These are phyloP conservation scores for Agrostemma githago DNA, from an alignment of 148 eudicot species.

Conservation along the genomic window DNA sequence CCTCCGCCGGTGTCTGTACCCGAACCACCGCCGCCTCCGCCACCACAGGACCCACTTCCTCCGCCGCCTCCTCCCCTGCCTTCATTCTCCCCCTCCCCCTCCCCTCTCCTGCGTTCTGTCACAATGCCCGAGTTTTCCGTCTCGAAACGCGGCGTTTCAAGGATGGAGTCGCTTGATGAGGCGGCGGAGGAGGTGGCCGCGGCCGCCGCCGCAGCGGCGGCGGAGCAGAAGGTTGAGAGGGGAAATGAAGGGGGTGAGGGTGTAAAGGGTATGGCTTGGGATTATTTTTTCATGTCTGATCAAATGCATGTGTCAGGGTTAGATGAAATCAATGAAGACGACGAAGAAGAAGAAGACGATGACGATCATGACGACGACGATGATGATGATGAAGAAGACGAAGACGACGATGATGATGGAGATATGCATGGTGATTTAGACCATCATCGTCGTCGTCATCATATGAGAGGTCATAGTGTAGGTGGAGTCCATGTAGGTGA, in stretches of 20 bases:
- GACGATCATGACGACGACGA: constrained; percentile 18
- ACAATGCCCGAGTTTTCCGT: constrained; percentile 75
- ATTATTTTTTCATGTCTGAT: constrained; percentile 60
- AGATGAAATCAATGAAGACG: constrained; percentile 37
- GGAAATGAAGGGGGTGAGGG: constrained; percentile 17
- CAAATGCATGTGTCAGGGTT: constrained; percentile 42
- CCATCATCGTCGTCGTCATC: not conserved
- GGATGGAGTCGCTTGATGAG: constrained; percentile 53
- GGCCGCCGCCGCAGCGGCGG: not conserved
- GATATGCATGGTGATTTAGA: not conserved
- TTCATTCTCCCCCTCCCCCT: constrained; percentile 41
- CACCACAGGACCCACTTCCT: constrained; percentile 50
- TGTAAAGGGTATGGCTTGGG: constrained; percentile 74
- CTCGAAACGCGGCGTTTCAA: constrained; percentile 37
- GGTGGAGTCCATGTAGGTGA: constrained; percentile 13
- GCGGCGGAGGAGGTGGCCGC: constrained; percentile 31
- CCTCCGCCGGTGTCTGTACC: constrained; percentile 12
- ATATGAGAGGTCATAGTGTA: not conserved
- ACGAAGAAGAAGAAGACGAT: constrained; percentile 23
- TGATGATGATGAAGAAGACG: constrained; percentile 29
- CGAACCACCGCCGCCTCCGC: constrained; percentile 42
- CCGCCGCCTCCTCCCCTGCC: constrained; percentile 90
- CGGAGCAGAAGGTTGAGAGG: constrained; percentile 24
- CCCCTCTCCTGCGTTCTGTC: constrained; percentile 63
- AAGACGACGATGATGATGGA: not conserved